These are phyloP conservation scores for Bifiguratus adelaidae DNA, from an alignment of 192 early-diverging fungal species.

Conservation along the genomic window DNA sequence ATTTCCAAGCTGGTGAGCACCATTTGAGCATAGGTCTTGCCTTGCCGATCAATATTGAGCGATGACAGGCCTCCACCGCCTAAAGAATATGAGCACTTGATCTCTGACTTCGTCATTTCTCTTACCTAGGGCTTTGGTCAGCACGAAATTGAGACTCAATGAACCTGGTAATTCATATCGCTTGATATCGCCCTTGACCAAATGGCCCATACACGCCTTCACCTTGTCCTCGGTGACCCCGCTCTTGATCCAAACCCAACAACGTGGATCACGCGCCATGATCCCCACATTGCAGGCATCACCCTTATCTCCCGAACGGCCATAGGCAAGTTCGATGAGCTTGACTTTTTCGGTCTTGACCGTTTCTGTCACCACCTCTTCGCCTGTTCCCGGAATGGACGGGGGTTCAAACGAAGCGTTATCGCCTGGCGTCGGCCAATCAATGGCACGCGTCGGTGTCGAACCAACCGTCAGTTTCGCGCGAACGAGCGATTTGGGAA, in stretches of 20 bases:
- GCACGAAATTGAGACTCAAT: constrained; percentile 49
- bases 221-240: constrained; percentile 3
- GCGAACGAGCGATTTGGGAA: constrained; percentile 33
- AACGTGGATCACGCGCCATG: constrained; percentile 37
- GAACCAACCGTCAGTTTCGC: constrained; percentile 25
- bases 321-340: constrained; percentile 45
- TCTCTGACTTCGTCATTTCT: not conserved
- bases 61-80: constrained; percentile 53
- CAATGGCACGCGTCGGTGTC: constrained; percentile 2
- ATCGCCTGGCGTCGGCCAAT: constrained; percentile 4
- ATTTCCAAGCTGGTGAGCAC: constrained; percentile 34
- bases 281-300: constrained; percentile 52
- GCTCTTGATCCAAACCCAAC: not conserved
- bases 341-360: constrained; percentile 27
- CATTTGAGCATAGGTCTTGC: constrained; percentile 59
- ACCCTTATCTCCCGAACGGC: constrained; percentile 55
- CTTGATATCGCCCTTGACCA: constrained; percentile 45
- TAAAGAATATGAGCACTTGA: constrained; percentile 3
- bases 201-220: constrained; percentile 42
- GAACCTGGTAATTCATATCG: constrained; percentile 47
- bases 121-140: constrained; percentile 43
- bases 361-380: not conserved
- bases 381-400: not conserved
- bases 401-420: not conserved
- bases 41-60: constrained; percentile 48